phyloP scores from a whole-genome alignment of 192 early-diverging fungal species.

The Coemansia sp. region DNA sequence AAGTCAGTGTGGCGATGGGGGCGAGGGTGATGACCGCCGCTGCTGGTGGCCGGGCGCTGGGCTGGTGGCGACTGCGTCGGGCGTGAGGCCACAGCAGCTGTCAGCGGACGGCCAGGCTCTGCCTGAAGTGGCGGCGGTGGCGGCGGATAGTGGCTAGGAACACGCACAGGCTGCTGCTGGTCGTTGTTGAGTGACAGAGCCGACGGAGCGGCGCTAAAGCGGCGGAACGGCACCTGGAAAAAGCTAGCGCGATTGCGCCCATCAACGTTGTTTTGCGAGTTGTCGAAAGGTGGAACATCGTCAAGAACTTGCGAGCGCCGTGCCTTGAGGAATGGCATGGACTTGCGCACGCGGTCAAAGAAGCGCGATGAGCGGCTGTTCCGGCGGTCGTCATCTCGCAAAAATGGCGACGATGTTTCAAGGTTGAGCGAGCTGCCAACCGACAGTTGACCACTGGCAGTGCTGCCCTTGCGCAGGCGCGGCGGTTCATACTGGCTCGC shows the following conservation, averaged over 20 bases:
- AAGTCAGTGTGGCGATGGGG: conserved; percentile 49
- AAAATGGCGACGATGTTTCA: conserved; percentile 46
- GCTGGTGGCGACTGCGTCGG: conserved; percentile 14
- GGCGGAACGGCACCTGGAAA: conserved; percentile 44
- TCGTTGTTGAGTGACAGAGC: conserved; percentile 33
- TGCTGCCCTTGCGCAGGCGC: conserved; percentile 49
- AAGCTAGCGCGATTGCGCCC: conserved; percentile 45
- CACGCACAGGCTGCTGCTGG: conserved; percentile 16
- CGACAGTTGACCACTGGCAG: conserved; percentile 47
- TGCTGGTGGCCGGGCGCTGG: conserved; percentile 47
- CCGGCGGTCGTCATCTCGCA: conserved; percentile 46
- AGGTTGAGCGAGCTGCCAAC: conserved; percentile 49
- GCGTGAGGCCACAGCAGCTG: conserved; percentile 23
- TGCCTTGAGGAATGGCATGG: conserved; percentile 52
- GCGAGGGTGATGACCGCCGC: conserved; percentile 13
- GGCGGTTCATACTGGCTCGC: conserved; percentile 53
- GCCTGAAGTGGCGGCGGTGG: conserved; percentile 17
- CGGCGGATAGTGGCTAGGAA: conserved; percentile 37
- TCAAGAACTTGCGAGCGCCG: conserved; percentile 45
- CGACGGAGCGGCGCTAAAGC: conserved; percentile 50
- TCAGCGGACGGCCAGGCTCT: conserved; percentile 24
- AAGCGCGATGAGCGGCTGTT: conserved; percentile 48
- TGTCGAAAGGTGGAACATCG: conserved; percentile 40
- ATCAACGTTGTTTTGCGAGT: conserved; percentile 31
- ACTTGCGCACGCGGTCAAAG: conserved; percentile 48